A percentile compares a stretch with the other conserved stretches of the same genome.
phyloP scores from a whole-genome alignment of 257 asterid genomes.

The Gentiana macrophylla region DNA sequence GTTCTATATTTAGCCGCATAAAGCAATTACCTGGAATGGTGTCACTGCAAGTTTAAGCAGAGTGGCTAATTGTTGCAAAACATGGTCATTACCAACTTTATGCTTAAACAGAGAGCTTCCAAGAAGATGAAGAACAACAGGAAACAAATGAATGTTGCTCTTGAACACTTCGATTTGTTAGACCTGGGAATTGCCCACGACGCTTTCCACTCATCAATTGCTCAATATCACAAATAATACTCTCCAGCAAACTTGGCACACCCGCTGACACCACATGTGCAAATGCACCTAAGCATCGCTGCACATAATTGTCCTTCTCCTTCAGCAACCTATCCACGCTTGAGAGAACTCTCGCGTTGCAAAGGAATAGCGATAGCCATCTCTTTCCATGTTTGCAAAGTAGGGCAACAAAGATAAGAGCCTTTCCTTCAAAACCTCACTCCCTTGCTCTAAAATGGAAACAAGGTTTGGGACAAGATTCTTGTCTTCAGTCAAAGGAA shows the following conservation, averaged over 20 bases:
- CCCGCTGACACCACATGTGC: constrained; percentile 63
- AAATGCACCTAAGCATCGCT: constrained; percentile 58
- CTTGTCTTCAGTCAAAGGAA: constrained; percentile 78
- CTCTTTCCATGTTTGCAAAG: constrained; percentile 84
- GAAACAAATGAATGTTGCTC: constrained; percentile 75
- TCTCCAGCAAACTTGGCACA: constrained; percentile 77
- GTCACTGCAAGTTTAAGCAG: constrained; percentile 66
- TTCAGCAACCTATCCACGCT: constrained; percentile 82
- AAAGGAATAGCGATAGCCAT: constrained; percentile 67
- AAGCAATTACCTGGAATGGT: constrained; percentile 71
- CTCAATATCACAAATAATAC: constrained; percentile 67
- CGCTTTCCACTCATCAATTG: constrained; percentile 79
- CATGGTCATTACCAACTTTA: constrained; percentile 53
- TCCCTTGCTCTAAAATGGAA: constrained; percentile 81
- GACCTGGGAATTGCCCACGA: constrained; percentile 54
- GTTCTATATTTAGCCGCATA: background rate
- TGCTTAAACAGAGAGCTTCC: constrained; percentile 81
- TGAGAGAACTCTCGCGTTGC: constrained; percentile 78
- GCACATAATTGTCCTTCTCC: constrained; percentile 67
- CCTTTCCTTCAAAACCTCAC: constrained; percentile 78
- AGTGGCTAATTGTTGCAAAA: constrained; percentile 69
- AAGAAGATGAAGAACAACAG: constrained; percentile 86
- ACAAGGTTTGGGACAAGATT: constrained; percentile 56
- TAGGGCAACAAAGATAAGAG: constrained; percentile 73
- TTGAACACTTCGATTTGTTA: constrained; percentile 48